Percentiles rank a stretch among this genome's conserved stretches.
Evolutionary conservation across 352 stramenopile species (phyloP).

Genomic region (Pelagophyceae sp.): DNA sequence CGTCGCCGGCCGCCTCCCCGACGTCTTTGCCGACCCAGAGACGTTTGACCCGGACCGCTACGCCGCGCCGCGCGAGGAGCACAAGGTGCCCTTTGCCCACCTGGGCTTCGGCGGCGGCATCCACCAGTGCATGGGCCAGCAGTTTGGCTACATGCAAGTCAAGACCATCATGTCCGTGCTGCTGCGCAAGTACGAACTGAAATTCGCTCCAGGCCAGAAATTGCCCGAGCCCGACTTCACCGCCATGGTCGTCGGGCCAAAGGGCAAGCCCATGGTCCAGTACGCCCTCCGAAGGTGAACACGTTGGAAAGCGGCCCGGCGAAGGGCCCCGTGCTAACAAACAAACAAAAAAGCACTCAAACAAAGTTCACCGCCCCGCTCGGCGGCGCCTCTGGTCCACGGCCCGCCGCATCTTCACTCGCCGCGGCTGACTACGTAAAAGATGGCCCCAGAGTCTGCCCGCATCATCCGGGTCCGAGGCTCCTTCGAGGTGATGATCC

Average conservation of each 20-base stretch:
- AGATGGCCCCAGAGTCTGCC: too few species aligned
- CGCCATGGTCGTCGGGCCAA: constrained; percentile 79
- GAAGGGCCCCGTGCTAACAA: too few species aligned
- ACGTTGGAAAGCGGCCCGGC: too few species aligned
- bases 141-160: constrained; percentile 81
- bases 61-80: constrained; percentile 61
- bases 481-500: too few species aligned
- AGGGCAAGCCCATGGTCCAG: constrained; percentile 63
- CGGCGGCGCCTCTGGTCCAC: too few species aligned
- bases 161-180: constrained; percentile 80
- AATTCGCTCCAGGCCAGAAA: constrained; percentile 50
- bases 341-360: too few species aligned
- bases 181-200: constrained; percentile 73
- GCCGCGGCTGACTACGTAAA: too few species aligned
- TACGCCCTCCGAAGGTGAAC: constrained; percentile 43
- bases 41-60: constrained; percentile 75
- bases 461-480: too few species aligned
- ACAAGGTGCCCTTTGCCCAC: constrained; percentile 72
- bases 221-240: constrained; percentile 73
- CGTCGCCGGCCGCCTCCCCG: constrained; percentile 43
- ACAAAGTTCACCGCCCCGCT: too few species aligned
- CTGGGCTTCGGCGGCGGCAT: constrained; percentile 79
- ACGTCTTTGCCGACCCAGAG: constrained; percentile 54
- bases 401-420: too few species aligned
- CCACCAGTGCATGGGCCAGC: constrained; percentile 82